Percentiles rank a stretch among this genome's conserved stretches.
These are phyloP conservation scores for Amauroascus niger DNA, from an alignment of 2,329 filamentous ascomycete genomes.

Conservation along the genomic window DNA sequence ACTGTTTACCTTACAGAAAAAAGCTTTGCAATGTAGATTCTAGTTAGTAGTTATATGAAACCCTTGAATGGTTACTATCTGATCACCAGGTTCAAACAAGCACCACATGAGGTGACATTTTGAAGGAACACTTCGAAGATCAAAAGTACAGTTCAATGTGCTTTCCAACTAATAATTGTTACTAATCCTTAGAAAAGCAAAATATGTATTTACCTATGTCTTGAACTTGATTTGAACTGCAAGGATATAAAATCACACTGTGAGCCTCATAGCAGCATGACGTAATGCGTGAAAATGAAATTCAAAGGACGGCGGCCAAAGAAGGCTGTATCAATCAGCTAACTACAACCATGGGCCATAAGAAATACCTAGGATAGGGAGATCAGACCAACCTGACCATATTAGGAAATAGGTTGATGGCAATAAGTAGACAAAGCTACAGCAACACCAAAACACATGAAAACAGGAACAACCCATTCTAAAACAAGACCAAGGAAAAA, in stretches of 20 bases:
- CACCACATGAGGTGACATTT: no score
- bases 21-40: no score
- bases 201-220: neutral
- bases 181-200: neutral
- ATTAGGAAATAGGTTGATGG: neutral
- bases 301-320: neutral
- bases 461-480: constrained; percentile 18
- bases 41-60: no score
- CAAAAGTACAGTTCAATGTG: no score
- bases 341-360: neutral
- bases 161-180: no score
- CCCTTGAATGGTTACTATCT: no score
- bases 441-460: constrained; percentile 5
- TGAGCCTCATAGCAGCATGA: neutral
- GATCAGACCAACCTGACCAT: neutral
- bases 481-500: constrained; percentile 22
- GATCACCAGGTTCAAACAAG: no score
- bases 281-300: neutral
- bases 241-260: constrained; percentile 1
- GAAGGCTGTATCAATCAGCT: neutral
- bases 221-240: neutral
- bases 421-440: constrained; percentile 7
- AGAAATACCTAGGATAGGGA: neutral
- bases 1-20: no score
- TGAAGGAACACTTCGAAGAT: neutral